Evolutionary conservation across 805 yeast species (phyloP), one percentile per base, ranked within the genome.

Genomic region (Alloascoidea hylecoeti): DNA sequence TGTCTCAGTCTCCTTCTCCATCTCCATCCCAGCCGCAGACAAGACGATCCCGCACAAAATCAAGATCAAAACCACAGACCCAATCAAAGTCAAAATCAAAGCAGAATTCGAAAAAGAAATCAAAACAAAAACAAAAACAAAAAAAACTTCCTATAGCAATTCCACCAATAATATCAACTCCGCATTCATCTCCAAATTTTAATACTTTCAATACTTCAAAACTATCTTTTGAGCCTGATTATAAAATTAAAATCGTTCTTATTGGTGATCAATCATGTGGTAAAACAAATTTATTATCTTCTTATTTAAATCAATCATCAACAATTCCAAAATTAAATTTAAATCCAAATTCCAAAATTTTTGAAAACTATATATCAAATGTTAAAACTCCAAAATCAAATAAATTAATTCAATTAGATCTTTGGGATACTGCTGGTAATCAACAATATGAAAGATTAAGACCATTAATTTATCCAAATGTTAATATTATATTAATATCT

Each of bases 391-490:
- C 70, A 4, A 60, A 62, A n/a, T n/a, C 30, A n/a, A 23, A 23
- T 18, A 69, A 72, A 47, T 85, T 92, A 37, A 81, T 89, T 49
- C 94, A 88, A 52, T 63, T 89, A 41, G 85, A 96, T 13, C 64
- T 89, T 39, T 92, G 98, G 98, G 98, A 89, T 56, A 89, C 98
- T 4, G 98, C 98, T 1, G 98, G 98, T 4, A 98, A 89, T 64
- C 98, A 89, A 61, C 98, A 89, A 61, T 89, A 89, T 49, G 98
- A 89, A 57, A 71, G 96, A 45, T 68, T 89, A 56, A 73, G 98
- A 56, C 84, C 96, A 1, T 66, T 89, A 43, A 80, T 94, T 37
- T 92, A 92, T 58, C 78, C 88, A 17, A 97, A 92, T 57, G 92
- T 97, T 2, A 96, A 89, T 59, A 84, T 95, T 50, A 86, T 92